A percentile compares a stretch with the other conserved stretches of the same genome.
phyloP scores from a whole-genome alignment of 2,329 filamentous ascomycete genomes.

The Aaosphaeria pasadenensis region DNA sequence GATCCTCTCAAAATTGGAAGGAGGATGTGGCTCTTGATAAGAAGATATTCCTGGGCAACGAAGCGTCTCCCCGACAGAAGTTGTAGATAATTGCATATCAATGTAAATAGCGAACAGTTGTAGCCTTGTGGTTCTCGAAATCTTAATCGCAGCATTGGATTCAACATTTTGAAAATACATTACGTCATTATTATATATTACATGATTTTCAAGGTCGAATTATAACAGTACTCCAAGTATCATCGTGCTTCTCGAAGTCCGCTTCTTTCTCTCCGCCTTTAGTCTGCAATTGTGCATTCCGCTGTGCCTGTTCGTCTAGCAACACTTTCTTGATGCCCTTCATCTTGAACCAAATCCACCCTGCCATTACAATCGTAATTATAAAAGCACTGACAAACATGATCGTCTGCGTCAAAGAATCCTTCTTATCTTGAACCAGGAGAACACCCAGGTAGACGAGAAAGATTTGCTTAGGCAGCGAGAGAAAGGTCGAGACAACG shows the following conservation, averaged over 20 bases:
- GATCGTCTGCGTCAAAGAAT: slow-evolving; percentile 21
- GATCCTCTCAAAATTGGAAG: neutral
- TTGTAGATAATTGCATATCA: no score
- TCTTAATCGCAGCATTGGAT: no score
- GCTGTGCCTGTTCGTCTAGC: slow-evolving; percentile 27
- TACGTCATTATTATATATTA: no score
- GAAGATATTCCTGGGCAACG: neutral
- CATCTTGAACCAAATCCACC: slow-evolving; percentile 36
- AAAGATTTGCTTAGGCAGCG: slow-evolving; percentile 35
- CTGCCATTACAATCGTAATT: slow-evolving; percentile 25
- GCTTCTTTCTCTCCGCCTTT: no score
- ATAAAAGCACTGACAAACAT: slow-evolving; percentile 28
- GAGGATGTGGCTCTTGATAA: neutral
- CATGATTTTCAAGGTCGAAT: no score
- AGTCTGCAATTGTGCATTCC: no score
- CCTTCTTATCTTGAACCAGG: slow-evolving; percentile 22
- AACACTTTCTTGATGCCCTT: slow-evolving; percentile 27
- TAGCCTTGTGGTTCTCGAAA: no score
- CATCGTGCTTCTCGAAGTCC: no score
- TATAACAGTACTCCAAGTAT: no score
- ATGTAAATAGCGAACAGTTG: no score
- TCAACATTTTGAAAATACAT: no score
- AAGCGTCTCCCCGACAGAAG: neutral
- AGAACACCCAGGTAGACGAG: slow-evolving; percentile 35
- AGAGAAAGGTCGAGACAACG: slow-evolving; percentile 30